phyloP scores from a whole-genome alignment of 495 filamentous ascomycete genomes.

The Podospora comata region DNA sequence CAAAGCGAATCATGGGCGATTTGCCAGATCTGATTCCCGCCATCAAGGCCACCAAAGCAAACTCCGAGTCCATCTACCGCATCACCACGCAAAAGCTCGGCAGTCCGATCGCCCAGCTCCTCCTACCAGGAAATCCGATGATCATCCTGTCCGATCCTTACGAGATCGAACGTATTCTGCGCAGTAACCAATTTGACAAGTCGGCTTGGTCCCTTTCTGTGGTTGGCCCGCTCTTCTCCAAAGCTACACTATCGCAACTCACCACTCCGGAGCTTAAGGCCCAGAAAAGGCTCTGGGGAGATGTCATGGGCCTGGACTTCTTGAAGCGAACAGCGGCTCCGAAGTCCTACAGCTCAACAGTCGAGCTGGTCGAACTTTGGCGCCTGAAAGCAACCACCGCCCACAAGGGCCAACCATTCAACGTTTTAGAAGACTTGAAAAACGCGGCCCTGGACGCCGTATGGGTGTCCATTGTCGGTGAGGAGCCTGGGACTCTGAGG shows the following conservation, averaged over 20 bases:
- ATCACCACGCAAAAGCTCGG: constrained; percentile 27
- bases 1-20: constrained; percentile 32
- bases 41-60: constrained; percentile 19
- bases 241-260: constrained; percentile 25
- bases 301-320: constrained; percentile 34
- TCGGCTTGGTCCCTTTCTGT: constrained; percentile 16
- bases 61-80: constrained; percentile 15
- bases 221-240: constrained; percentile 28
- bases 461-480: constrained; percentile 34
- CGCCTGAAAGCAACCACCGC: constrained; percentile 22
- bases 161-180: constrained; percentile 33
- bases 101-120: constrained; percentile 29
- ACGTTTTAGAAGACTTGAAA: constrained; percentile 31
- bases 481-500: constrained; percentile 21
- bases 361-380: constrained; percentile 38
- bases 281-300: constrained; percentile 35
- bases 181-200: constrained; percentile 35
- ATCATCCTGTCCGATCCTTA: constrained; percentile 33
- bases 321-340: constrained; percentile 31
- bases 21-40: constrained; percentile 23
- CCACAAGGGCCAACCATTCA: constrained; percentile 25
- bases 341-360: constrained; percentile 28
- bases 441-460: constrained; percentile 38
- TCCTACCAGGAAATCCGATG: constrained; percentile 25
- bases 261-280: constrained; percentile 30